phyloP scores from a whole-genome alignment of 2,329 filamentous ascomycete species.

The Tolypocladium tropicale region DNA sequence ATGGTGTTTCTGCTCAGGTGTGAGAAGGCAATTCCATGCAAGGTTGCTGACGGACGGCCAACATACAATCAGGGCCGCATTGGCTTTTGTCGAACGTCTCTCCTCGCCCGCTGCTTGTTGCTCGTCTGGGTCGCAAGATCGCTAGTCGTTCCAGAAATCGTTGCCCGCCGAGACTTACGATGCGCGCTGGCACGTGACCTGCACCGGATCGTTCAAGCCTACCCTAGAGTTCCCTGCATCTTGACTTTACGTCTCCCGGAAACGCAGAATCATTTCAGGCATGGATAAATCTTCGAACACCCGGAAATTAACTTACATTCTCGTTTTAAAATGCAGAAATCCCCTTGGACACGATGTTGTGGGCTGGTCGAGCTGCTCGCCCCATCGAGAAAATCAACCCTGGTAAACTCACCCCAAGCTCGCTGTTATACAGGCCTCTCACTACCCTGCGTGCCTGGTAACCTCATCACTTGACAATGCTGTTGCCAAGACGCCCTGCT shows the following conservation, averaged over 20 bases:
- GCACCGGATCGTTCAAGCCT: rapidly evolving
- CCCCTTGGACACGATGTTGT: too few relatives aligned
- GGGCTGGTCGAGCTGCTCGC: too few relatives aligned
- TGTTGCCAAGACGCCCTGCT: too few relatives aligned
- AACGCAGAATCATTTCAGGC: not conserved
- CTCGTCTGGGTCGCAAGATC: not conserved
- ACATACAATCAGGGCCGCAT: not conserved
- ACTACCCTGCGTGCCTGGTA: too few relatives aligned
- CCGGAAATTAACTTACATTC: too few relatives aligned
- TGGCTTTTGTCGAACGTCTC: not conserved
- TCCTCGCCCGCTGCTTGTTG: not conserved
- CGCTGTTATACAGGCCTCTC: too few relatives aligned
- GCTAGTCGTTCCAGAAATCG: not conserved
- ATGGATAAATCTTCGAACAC: not conserved
- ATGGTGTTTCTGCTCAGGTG: not conserved
- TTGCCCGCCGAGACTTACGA: not conserved
- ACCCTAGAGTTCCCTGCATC: not conserved
- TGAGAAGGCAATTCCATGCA: not conserved
- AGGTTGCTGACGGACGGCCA: not conserved
- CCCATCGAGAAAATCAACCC: too few relatives aligned
- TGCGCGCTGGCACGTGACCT: not conserved
- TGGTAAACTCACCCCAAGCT: too few relatives aligned
- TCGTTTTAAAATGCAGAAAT: too few relatives aligned
- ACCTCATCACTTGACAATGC: too few relatives aligned
- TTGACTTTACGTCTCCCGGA: not conserved